Base-by-base conservation (phyloP, 148 eudicot genomes). In the Rhododendron williamsianum region DNA sequence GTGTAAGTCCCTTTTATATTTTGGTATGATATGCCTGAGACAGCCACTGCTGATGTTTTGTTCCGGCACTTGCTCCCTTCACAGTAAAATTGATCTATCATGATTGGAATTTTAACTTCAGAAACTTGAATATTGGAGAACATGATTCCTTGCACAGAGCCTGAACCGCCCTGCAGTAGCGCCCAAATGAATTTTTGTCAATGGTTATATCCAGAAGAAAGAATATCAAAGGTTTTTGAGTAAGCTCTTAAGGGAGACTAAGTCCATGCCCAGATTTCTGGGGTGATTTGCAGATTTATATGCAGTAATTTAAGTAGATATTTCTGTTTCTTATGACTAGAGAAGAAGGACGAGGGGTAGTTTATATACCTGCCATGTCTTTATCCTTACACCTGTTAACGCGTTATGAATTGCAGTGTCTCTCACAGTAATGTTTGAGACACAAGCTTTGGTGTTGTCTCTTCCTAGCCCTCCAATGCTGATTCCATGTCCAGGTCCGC, bases 401-500 rank as follows among this genome's bases (percentile, higher is more conserved):
- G 99, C 92, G 88, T 92, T 90, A 43, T 91, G 92, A 91, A 97
- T 89, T 21, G 60, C 81, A 83, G 93, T 86, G 81, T 93, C 93
- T 83, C 93, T 89, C 83, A 97, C 95, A 11, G 95, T 94, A 77
- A 97, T 90, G 52, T 97, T 97, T 8, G 99, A 93, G 54, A 97
- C 99, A 80, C 98, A 95, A 63, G 98, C 98, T 86, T 91, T 97
- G 41, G 94, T 93, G 83, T 30, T 88, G 83, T 92, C 93, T 85
- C 86, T 95, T 85, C 99, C 99, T n/a, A 97, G 91, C 81, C 99
- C 91, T 82, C 99, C 99, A 16, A 97, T 97, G 89, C 99, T 97
- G 85, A 97, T 97, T 49, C 99, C 99, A 87, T 97, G 99, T 81
- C 99, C 99, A 8, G 99, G 99, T 77, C 99, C 99, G 77, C 99